These are phyloP conservation scores for Aspergillus felis DNA, from an alignment of 2,329 filamentous ascomycete species.

Conservation along the genomic window DNA sequence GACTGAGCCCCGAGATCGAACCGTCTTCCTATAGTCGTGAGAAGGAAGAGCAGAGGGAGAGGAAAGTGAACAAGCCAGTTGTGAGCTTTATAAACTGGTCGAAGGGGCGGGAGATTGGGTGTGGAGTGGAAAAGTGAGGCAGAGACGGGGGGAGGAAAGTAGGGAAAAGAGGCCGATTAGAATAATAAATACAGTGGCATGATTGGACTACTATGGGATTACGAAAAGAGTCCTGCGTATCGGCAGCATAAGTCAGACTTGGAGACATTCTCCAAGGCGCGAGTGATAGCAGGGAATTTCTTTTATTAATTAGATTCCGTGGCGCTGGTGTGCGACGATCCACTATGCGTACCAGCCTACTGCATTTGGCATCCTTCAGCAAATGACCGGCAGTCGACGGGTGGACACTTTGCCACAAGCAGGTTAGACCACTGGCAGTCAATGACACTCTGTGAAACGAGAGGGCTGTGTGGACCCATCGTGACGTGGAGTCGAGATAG, in stretches of 20 bases:
- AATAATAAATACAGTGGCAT: background rate
- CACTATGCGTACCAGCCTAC: background rate
- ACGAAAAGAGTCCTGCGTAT: background rate
- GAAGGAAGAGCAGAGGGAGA: background rate
- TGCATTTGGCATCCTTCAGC: background rate
- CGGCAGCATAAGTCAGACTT: background rate
- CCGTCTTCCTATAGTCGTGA: background rate
- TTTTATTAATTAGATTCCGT: conserved; percentile 7
- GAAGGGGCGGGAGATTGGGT: background rate
- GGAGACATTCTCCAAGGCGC: too few species aligned
- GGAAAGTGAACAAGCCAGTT: background rate
- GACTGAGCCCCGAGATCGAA: background rate
- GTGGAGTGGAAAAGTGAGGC: background rate
- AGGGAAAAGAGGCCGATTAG: background rate
- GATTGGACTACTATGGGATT: background rate
- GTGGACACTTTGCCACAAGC: background rate
- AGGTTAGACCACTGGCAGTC: background rate
- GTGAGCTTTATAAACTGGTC: background rate
- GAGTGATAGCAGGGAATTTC: background rate
- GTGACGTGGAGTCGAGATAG: background rate
- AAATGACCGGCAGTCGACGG: background rate
- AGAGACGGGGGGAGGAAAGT: background rate
- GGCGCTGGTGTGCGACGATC: background rate
- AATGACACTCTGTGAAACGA: background rate
- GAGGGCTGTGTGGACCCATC: background rate